Conservation (phyloP, 257 asterid genomes). For the Coffea eugenioides region DNA sequence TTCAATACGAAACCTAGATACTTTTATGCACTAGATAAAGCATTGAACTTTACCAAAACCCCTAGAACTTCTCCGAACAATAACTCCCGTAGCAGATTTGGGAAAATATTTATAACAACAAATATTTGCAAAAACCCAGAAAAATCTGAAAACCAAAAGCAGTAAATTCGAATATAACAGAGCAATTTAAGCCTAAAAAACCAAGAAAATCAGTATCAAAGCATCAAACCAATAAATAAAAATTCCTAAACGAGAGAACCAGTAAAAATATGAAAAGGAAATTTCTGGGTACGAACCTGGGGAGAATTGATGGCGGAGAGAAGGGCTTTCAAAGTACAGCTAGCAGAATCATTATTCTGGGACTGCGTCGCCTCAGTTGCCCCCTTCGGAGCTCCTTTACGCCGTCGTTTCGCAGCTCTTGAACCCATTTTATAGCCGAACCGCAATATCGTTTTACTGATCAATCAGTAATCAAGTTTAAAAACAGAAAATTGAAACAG, state of each 20-base stretch:
- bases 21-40: background rate
- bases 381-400: background rate
- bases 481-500: too few species aligned
- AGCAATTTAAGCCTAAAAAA: background rate
- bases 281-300: background rate
- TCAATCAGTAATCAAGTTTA: too few species aligned
- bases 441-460: background rate
- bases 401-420: constrained; percentile 7
- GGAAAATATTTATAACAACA: too few species aligned
- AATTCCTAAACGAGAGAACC: background rate
- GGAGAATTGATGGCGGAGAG: constrained; percentile 15
- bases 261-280: too few species aligned
- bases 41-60: background rate
- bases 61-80: background rate
- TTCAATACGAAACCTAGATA: background rate
- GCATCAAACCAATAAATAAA: background rate
- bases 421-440: constrained; percentile 10
- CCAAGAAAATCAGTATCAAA: background rate
- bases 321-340: background rate
- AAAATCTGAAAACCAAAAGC: background rate
- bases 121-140: too few species aligned
- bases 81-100: background rate
- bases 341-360: background rate
- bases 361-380: background rate
- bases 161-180: too few species aligned